Evolutionary conservation across 176 grass and related monocot genomes (phyloP).

Genomic region (Triticum urartu): DNA sequence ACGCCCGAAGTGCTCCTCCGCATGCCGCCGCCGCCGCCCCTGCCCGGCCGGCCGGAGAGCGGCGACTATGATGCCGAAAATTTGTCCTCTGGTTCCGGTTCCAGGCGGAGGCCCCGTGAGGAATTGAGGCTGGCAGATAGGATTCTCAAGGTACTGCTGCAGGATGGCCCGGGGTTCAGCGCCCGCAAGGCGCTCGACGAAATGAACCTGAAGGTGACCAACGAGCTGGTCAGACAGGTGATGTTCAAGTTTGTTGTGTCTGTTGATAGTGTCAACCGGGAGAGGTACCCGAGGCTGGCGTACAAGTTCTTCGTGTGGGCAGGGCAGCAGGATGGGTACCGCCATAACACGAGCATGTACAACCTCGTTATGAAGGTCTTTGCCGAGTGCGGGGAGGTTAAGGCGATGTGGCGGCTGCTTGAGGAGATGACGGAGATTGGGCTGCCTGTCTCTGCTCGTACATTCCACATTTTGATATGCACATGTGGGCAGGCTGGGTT

Average conservation of each 20-base stretch:
- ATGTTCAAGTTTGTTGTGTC: slow-evolving; percentile 58
- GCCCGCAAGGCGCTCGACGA: slow-evolving; percentile 67
- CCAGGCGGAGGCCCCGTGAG: slow-evolving; percentile 25
- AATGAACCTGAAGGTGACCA: slow-evolving; percentile 56
- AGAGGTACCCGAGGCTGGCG: slow-evolving; percentile 65
- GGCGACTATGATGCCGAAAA: slow-evolving; percentile 31
- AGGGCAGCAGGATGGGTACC: slow-evolving; percentile 60
- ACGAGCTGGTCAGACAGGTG: slow-evolving; percentile 62
- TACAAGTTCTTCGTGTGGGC: slow-evolving; percentile 91
- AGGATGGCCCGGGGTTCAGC: slow-evolving; percentile 83
- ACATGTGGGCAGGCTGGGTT: slow-evolving; percentile 61
- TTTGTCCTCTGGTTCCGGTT: background rate
- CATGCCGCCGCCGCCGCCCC: slow-evolving; percentile 38
- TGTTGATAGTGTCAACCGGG: slow-evolving; percentile 46
- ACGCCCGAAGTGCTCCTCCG: slow-evolving; percentile 52
- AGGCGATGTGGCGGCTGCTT: slow-evolving; percentile 79
- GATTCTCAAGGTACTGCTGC: slow-evolving; percentile 65
- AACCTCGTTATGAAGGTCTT: slow-evolving; percentile 85
- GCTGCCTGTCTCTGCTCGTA: slow-evolving; percentile 60
- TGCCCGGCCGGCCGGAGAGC: slow-evolving; percentile 11
- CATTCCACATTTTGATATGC: slow-evolving; percentile 84
- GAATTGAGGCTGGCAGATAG: slow-evolving; percentile 40
- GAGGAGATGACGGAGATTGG: slow-evolving; percentile 78
- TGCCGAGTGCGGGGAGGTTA: slow-evolving; percentile 71
- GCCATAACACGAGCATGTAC: slow-evolving; percentile 58